phyloP scores from a whole-genome alignment of 441 rosid genomes.

The Adansonia rubrostipa region DNA sequence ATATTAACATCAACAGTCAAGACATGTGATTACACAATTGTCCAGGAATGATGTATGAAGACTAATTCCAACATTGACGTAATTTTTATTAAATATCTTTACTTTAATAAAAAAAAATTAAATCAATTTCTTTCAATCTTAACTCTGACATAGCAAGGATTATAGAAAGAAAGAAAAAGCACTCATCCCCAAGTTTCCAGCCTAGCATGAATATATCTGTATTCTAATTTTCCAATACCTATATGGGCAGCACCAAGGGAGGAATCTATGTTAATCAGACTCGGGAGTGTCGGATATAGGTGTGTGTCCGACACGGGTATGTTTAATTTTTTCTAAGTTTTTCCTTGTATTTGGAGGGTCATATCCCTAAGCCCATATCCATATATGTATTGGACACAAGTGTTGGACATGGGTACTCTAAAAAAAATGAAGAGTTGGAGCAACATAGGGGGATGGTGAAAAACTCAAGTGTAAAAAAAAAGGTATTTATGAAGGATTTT shows the following conservation, averaged over 20 bases:
- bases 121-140: not conserved
- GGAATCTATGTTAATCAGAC: no score
- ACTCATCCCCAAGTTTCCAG: not conserved
- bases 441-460: not conserved
- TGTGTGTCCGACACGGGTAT: no score
- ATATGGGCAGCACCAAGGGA: not conserved
- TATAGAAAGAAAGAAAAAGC: not conserved
- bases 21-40: no score
- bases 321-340: no score
- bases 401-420: no score
- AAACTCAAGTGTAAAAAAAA: not conserved
- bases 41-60: not conserved
- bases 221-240: not conserved
- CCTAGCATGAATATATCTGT: not conserved
- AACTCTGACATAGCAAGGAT: not conserved
- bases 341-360: no score
- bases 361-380: no score
- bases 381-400: no score
- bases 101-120: not conserved
- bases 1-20: not conserved
- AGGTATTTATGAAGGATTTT: not conserved
- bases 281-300: no score
- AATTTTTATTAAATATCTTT: not conserved
- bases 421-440: no score
- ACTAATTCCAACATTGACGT: not conserved